phyloP scores from a whole-genome alignment of 192 early-diverging fungal species.

The Gonapodya sp. region DNA sequence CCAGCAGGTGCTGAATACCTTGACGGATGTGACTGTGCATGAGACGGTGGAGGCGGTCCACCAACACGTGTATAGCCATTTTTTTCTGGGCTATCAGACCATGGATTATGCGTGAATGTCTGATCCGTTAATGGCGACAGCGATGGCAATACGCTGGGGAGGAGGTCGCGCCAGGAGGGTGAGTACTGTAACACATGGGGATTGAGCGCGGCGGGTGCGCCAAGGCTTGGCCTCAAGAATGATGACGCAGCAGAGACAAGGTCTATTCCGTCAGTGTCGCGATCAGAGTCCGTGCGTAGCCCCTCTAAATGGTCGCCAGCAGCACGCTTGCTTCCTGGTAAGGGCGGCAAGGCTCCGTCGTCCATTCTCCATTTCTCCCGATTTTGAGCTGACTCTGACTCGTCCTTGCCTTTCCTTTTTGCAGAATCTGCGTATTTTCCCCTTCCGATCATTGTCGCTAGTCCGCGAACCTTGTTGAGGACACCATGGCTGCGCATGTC shows the following conservation, averaged over 20 bases:
- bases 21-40: not conserved
- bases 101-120: not conserved
- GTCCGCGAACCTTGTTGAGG: not conserved
- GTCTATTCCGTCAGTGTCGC: not conserved
- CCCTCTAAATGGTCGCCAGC: no score
- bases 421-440: not conserved
- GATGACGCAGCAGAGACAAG: not conserved
- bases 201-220: not conserved
- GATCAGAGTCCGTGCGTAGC: not conserved
- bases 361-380: no score
- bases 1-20: not conserved
- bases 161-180: not conserved
- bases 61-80: not conserved
- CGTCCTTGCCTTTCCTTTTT: not conserved
- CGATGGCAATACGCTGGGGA: not conserved
- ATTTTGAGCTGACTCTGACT: not conserved
- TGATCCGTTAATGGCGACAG: not conserved
- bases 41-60: not conserved
- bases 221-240: not conserved
- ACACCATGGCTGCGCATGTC: constrained; percentile 23
- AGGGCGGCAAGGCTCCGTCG: not conserved
- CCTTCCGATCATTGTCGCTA: not conserved
- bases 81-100: not conserved
- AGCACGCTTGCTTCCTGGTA: no score
- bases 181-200: no score